These are phyloP conservation scores for Oryza longistaminata DNA, from an alignment of 176 grass and related monocot species.

Conservation along the genomic window DNA sequence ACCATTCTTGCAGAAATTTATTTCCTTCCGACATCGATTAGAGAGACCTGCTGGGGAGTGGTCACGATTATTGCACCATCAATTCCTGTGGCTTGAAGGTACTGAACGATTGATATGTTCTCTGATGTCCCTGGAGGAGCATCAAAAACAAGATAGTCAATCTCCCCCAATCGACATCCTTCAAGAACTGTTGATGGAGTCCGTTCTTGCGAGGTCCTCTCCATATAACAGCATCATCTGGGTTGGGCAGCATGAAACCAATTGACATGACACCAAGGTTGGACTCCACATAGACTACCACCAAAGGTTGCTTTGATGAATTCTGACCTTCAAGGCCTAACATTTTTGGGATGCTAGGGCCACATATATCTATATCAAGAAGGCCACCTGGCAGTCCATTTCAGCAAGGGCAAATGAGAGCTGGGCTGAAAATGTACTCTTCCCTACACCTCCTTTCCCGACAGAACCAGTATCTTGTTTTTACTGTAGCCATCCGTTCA, in stretches of 20 bases:
- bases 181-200: slow-evolving; percentile 88
- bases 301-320: slow-evolving; percentile 85
- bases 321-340: slow-evolving; percentile 72
- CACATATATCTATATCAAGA: slow-evolving; percentile 78
- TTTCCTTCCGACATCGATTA: slow-evolving; percentile 75
- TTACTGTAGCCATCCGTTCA: slow-evolving; percentile 72
- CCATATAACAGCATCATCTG: slow-evolving; percentile 77
- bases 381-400: slow-evolving; percentile 56
- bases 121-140: slow-evolving; percentile 83
- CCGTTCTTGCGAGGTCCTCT: slow-evolving; percentile 74
- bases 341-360: slow-evolving; percentile 74
- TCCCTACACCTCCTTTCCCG: slow-evolving; percentile 75
- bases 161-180: slow-evolving; percentile 82
- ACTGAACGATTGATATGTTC: slow-evolving; percentile 98
- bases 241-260: slow-evolving; percentile 74
- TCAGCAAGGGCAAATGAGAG: slow-evolving; percentile 69
- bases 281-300: slow-evolving; percentile 69
- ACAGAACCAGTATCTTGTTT: slow-evolving; percentile 78
- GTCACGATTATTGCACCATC: slow-evolving; percentile 85
- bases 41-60: slow-evolving; percentile 82
- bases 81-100: slow-evolving; percentile 76
- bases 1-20: slow-evolving; percentile 78
- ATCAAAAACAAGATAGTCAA: slow-evolving; percentile 81
- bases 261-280: slow-evolving; percentile 87
- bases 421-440: slow-evolving; percentile 77